Evolutionary conservation across 2,329 filamentous ascomycete genomes (phyloP), one percentile per base, ranked within the genome.

Genomic region (Aspergillus tamarii): DNA sequence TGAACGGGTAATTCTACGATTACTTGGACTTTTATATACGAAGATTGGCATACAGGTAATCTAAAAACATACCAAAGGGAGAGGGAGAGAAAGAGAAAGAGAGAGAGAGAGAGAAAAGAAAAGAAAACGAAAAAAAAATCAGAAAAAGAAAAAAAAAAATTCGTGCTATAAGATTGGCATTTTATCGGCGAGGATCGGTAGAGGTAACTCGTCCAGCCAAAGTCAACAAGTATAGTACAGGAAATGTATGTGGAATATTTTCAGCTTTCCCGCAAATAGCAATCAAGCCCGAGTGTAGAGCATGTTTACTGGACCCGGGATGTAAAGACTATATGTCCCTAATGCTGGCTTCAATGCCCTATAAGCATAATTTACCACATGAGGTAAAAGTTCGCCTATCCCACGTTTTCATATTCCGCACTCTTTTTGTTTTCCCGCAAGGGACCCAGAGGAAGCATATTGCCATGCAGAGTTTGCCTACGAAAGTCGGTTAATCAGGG

Each of bases 401-500:
- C 14, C 8, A n/a, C 26, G 14, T 26, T 21, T n/a, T 30, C 8
- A 53, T 21, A 34, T n/a, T 53, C 50, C 26, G 19, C 50, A 53
- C 26, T 41, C 19, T 5, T 10, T 30, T 34, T n/a, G n/a, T 14
- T 4, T 54, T 23, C 4, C n/a, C 11, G 50, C 28, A 54, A 36
- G 32, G 50, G 19, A 10, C n/a, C 19, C 9, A 36, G 30, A 30
- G 12, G 48, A 45, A n/a, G 8, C 16, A 30, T 28, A 19, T 48
- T 16, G 14, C 26, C 14, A n/a, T 50, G 26, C 26, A 50, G 2
- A 30, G 16, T 16, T 30, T 30, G 14, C 57, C 43, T 50, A 28
- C 32, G 53, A 56, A 60, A 63, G 61, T 63, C 61, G 61, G 61
- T 63, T 57, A 60, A 59, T 39, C 12, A 55, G n/a, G n/a, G 14